These are phyloP conservation scores for Pelargonium myrrhifolium DNA, from an alignment of 441 rosid species.

Conservation along the genomic window DNA sequence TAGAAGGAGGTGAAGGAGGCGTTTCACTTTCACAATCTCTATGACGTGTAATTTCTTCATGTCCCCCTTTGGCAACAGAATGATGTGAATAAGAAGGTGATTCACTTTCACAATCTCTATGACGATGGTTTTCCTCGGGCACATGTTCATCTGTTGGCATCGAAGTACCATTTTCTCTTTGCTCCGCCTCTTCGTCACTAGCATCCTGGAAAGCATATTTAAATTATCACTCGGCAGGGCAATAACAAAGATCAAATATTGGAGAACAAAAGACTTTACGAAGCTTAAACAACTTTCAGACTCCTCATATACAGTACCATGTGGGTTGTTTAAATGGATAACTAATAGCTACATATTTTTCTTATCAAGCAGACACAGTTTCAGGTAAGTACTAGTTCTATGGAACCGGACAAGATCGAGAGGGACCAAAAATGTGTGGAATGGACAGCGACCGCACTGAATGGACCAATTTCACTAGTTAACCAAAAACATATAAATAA, in stretches of 20 bases:
- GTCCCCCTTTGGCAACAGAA: too few species aligned
- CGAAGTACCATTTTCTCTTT: constrained; percentile 8
- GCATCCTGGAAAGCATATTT: not conserved
- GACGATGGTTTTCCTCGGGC: constrained; percentile 10
- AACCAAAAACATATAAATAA: too few species aligned
- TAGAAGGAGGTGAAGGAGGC: constrained; percentile 1
- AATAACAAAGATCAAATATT: not conserved
- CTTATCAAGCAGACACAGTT: too few species aligned
- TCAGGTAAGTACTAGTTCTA: too few species aligned
- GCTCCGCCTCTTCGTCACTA: constrained; percentile 11
- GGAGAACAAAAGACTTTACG: not conserved
- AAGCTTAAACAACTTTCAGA: not conserved
- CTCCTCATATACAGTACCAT: not conserved
- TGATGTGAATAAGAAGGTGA: not conserved
- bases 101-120: not conserved
- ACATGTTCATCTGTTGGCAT: constrained; percentile 1
- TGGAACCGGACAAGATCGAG: too few species aligned
- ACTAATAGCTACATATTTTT: too few species aligned
- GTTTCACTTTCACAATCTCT: constrained; percentile 21
- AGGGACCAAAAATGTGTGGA: too few species aligned
- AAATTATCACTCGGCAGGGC: not conserved
- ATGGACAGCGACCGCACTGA: too few species aligned
- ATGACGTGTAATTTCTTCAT: not conserved
- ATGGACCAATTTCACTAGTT: too few species aligned
- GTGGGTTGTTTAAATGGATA: not conserved